These are phyloP conservation scores for Boletus sensibilis DNA, from an alignment of 768 basidiomycete genomes.

Conservation along the genomic window DNA sequence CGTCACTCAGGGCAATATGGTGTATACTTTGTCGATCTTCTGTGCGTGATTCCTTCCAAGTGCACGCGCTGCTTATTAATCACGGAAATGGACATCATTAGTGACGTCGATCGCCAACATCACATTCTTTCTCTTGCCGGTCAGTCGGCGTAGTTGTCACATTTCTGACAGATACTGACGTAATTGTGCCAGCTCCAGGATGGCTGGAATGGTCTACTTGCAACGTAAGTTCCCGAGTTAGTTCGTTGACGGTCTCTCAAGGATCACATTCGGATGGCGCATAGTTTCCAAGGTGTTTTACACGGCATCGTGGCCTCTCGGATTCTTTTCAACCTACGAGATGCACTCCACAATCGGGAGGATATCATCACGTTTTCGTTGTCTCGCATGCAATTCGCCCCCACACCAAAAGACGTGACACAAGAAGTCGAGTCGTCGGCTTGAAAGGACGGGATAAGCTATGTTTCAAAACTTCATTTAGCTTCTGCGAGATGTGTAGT, in stretches of 20 bases:
- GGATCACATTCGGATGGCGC: not conserved
- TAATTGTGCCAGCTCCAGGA: not conserved
- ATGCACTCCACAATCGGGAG: not conserved
- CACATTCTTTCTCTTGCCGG: conserved; percentile 1
- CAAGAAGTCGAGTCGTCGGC: not conserved
- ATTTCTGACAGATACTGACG: not conserved
- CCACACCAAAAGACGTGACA: not conserved
- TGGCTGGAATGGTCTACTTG: not conserved
- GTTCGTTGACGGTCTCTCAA: not conserved
- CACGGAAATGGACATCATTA: not conserved
- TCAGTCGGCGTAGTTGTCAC: not conserved
- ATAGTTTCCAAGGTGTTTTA: conserved; percentile 10
- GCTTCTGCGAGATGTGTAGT: no score
- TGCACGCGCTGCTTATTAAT: not conserved
- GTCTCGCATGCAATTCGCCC: conserved; percentile 2
- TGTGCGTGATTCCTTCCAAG: not conserved
- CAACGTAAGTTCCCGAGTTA: not conserved
- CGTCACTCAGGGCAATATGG: conserved; percentile 6
- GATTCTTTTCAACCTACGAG: conserved; percentile 9
- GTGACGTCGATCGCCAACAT: not conserved
- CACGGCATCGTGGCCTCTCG: conserved; percentile 11
- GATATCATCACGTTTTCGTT: not conserved
- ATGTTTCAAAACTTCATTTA: not conserved
- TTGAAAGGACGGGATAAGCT: not conserved
- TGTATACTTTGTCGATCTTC: conserved; percentile 10